Base-by-base conservation (phyloP, 768 basidiomycete genomes). In the Crucibulum laeve region DNA sequence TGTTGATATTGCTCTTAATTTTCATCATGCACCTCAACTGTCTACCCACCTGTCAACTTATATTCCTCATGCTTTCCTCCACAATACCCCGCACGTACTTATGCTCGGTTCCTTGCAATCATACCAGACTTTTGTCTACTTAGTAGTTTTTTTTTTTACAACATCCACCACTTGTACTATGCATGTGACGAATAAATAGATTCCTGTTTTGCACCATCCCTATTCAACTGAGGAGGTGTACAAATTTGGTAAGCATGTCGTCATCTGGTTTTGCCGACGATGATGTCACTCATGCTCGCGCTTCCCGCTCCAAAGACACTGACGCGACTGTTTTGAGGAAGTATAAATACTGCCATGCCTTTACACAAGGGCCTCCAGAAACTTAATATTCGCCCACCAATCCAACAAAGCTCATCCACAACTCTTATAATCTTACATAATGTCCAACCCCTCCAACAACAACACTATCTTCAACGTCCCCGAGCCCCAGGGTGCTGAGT, bases 381-480 rank as follows among this genome's bases (percentile, higher is more conserved):
- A 30, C 28, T 8, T 8, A 30, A 30, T 36, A 36, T 36, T 18
- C 35, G 10, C 17, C n/a, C n/a, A 8, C 8, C 18, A 36, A 36
- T 36, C 35, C 8, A 18, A 6, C 14, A 7, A 6, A 40, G 17
- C 13, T 37, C 24, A 40, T 25, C 38, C 23, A 23, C 24, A 40
- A 40, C 13, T 23, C 24, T 24, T 17, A 42, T n/a, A 8, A 11
- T 13, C 22, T 40, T 11, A 6, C 13, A 40, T 21, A 18, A 40
- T 25, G 13, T 13, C 11, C 38, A 10, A 14, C 14, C 8, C 24
- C 7, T 32, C 26, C 26, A 42, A 42, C 24, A 28, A 23, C 35
- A 53, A 53, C 41, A 60, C 59, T 35, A 64, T 67, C 18, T 71
- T 66, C 50, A 72, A 74, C 58, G 59, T 67, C 38, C 48, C 59